phyloP scores from a whole-genome alignment of 1,139 yeast species.

The Yamadazyma trypodendri region DNA sequence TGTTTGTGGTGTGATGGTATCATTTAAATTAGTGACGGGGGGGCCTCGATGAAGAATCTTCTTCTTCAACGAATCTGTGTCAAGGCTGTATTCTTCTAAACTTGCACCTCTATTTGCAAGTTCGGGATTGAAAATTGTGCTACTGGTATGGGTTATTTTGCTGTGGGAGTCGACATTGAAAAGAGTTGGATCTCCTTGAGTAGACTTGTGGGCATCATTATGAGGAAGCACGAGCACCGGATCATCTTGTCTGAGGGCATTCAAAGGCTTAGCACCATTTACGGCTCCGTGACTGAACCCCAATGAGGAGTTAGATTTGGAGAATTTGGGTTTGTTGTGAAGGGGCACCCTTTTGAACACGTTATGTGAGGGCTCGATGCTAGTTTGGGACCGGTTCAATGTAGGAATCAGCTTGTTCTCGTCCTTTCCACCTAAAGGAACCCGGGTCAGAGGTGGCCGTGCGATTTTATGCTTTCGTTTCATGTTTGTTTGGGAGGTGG shows the following conservation, averaged over 20 bases:
- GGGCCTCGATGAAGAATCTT: constrained; percentile 9
- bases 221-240: not conserved
- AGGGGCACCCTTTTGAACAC: constrained; percentile 2
- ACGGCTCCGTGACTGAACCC: constrained; percentile 28
- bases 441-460: constrained; percentile 18
- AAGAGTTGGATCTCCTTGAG: not conserved
- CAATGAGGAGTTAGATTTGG: constrained; percentile 39
- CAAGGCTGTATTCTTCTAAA: constrained; percentile 17
- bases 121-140: constrained; percentile 15
- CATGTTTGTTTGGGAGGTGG: not conserved
- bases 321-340: constrained; percentile 12
- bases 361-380: constrained; percentile 15
- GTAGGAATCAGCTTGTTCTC: constrained; percentile 32
- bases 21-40: constrained; percentile 7
- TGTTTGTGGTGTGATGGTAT: constrained; percentile 23
- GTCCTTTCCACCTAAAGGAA: constrained; percentile 53
- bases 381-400: constrained; percentile 35
- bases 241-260: not conserved
- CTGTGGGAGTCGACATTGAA: constrained; percentile 6
- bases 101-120: constrained; percentile 16
- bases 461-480: not conserved
- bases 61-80: constrained; percentile 25
- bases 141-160: constrained; percentile 5
- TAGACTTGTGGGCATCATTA: not conserved
- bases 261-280: not conserved